Percentiles rank a stretch among this genome's conserved stretches.
These are phyloP conservation scores for Camellia lanceoleosa DNA, from an alignment of 148 eudicot genomes.

Conservation along the genomic window DNA sequence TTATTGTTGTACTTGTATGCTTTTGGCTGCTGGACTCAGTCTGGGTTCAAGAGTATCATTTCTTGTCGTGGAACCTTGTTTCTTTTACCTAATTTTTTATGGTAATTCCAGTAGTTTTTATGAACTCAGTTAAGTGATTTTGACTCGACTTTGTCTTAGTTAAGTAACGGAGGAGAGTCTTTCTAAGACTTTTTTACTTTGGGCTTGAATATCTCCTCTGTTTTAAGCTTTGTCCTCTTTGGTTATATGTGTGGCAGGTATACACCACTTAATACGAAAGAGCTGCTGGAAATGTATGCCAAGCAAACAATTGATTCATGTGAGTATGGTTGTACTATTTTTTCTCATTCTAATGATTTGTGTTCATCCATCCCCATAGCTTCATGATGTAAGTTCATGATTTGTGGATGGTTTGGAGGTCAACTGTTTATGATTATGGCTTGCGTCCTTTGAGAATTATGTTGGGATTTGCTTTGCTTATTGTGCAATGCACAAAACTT, in stretches of 20 bases:
- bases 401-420: neutral
- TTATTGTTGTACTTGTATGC: neutral
- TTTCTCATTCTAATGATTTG: neutral
- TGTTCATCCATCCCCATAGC: neutral
- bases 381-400: neutral
- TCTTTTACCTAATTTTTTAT: constrained; percentile 1
- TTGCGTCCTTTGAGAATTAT: neutral
- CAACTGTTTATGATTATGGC: neutral
- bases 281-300: constrained; percentile 67
- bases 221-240: constrained; percentile 15
- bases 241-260: constrained; percentile 46
- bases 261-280: constrained; percentile 78
- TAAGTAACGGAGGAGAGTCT: neutral
- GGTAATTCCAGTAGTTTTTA: constrained; percentile 3
- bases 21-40: neutral
- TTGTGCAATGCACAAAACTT: neutral
- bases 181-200: neutral
- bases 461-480: neutral
- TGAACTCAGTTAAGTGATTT: neutral
- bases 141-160: neutral
- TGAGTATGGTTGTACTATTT: constrained; percentile 36
- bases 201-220: constrained; percentile 4
- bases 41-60: neutral
- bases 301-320: constrained; percentile 76
- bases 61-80: neutral